Conservation (phyloP, 352 stramenopile genomes). For the Globisporangium cystogenes region DNA sequence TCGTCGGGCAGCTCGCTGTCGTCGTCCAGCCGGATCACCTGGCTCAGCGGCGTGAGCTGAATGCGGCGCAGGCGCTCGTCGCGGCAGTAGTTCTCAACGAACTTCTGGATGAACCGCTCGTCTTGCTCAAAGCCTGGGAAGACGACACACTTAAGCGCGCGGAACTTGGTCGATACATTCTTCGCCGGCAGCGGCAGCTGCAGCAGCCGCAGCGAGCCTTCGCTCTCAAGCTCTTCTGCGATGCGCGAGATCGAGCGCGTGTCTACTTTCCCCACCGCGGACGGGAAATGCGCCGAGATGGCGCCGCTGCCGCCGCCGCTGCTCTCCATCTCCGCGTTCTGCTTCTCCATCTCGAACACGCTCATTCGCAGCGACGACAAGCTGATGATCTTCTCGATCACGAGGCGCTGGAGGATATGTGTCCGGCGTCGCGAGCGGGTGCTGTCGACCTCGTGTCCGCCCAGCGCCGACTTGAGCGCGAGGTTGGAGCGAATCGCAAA, state of each 20-base stretch:
- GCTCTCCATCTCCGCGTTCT: conserved; percentile 6
- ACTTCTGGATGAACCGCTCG: conserved; percentile 62
- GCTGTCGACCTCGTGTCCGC: conserved; percentile 46
- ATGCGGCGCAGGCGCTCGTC: conserved; percentile 72
- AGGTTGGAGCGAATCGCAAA: not conserved
- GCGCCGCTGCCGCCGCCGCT: not conserved
- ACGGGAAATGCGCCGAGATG: conserved; percentile 3
- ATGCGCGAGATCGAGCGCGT: conserved; percentile 68
- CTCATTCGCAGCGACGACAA: conserved; percentile 70
- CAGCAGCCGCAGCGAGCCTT: conserved; percentile 41
- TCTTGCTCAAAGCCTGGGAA: conserved; percentile 59
- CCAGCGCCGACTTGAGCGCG: conserved; percentile 39
- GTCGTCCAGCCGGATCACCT: conserved; percentile 39
- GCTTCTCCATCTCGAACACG: conserved; percentile 69
- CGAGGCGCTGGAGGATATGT: conserved; percentile 57
- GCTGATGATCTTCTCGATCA: conserved; percentile 71
- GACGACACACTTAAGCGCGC: conserved; percentile 64
- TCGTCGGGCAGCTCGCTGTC: conserved; percentile 29
- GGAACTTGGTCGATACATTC: conserved; percentile 81
- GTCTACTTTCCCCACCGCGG: conserved; percentile 55
- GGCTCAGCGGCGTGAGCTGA: conserved; percentile 44
- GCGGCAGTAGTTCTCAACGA: conserved; percentile 70
- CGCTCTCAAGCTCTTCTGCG: conserved; percentile 50
- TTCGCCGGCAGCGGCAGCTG: conserved; percentile 60
- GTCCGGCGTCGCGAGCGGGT: conserved; percentile 51